Evolutionary conservation across 805 yeast genomes (phyloP), one percentile per base, ranked within the genome.

Genomic region (Saccharomycopsis oosterbeekiorum): DNA sequence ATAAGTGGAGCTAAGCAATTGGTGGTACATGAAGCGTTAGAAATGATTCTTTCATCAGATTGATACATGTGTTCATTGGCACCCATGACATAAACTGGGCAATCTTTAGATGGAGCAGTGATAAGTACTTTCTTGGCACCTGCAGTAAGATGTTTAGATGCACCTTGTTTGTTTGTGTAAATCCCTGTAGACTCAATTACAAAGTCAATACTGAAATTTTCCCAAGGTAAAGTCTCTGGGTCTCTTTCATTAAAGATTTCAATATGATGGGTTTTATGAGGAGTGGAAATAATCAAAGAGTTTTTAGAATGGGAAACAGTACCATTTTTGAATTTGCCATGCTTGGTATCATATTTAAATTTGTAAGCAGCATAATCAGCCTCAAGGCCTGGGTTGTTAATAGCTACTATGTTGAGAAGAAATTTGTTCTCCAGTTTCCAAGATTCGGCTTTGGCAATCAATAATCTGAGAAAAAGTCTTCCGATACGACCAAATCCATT

Each of bases 281-380:
- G 29, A 6, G 53, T 47, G n/a, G 53, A 47, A 73, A 89, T 83
- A 76, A 86, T 75, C 65, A 89, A 76, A 72, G 75, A 70, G 70
- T 78, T 80, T 65, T 78, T 89, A 67, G 82, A 82, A 67, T 76
- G 72, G 41, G 72, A 72, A 62, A 89, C 96, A 64, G 79, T 83
- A 72, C 97, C 97, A 72, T 79, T 76, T 14, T 47, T 24, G 86
- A 76, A 90, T 74, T 79, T 80, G 72, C 96, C 96, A 81, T 89
- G 97, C 68, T 96, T 89, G 65, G 96, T 88, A 78, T 89, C 97
- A 79, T 89, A 89, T 82, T 89, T 90, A 88, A 89, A 89, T 90
- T 89, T 84, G 84, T 89, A 89, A 67, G 96, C 88, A 72, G 96
- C 96, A 78, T 89, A 89, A 69, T 89, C 96, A 64, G 94, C 82